phyloP scores from a whole-genome alignment of 169 alveolate genomes.

The Eimeria maxima region DNA sequence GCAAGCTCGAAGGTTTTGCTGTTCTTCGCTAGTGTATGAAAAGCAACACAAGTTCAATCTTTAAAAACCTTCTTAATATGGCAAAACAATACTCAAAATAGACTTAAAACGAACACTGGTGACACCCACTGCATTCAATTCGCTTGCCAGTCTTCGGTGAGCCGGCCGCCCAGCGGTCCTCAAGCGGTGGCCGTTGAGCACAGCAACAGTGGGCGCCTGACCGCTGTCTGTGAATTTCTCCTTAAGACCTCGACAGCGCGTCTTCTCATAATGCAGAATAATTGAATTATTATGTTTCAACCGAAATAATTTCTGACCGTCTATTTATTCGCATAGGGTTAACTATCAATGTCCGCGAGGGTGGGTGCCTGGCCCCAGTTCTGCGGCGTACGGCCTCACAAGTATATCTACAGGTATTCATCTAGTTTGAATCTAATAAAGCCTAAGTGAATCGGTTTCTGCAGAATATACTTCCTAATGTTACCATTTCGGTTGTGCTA shows the following conservation, averaged over 20 bases:
- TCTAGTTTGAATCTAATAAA: neutral
- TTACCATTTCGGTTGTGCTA: neutral
- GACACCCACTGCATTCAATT: neutral
- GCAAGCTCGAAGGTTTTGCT: neutral
- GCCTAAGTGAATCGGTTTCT: neutral
- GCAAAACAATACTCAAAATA: neutral
- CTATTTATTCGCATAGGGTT: neutral
- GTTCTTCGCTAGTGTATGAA: neutral
- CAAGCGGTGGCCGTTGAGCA: constrained; percentile 10
- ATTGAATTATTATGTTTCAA: neutral
- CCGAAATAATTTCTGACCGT: neutral
- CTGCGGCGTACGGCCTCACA: neutral
- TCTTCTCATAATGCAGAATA: neutral
- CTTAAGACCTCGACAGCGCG: neutral
- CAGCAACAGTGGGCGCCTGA: neutral
- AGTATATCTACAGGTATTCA: neutral
- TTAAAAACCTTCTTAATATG: neutral
- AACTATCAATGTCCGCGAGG: neutral
- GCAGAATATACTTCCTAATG: neutral
- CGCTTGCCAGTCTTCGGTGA: neutral
- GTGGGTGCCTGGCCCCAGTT: neutral
- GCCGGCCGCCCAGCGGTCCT: constrained; percentile 39
- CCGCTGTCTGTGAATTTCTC: neutral
- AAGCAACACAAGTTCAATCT: neutral
- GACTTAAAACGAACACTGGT: neutral